phyloP scores from a whole-genome alignment of 441 rosid species.

The Syzygium malaccense region DNA sequence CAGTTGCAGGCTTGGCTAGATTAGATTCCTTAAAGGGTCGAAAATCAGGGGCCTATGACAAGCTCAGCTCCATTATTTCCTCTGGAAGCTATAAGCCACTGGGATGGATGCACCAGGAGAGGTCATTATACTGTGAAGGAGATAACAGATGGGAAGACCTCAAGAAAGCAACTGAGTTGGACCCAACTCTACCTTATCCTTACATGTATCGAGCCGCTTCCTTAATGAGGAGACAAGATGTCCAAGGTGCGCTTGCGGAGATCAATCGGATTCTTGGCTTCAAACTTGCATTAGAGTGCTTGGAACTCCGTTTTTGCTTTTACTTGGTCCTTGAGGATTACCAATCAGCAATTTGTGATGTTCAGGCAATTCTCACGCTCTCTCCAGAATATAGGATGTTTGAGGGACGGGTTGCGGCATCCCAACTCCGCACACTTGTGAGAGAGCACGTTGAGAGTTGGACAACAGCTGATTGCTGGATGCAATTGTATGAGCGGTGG shows the following conservation, averaged over 20 bases:
- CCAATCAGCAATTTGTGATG: conserved; percentile 77
- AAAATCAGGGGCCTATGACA: conserved; percentile 62
- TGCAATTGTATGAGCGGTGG: conserved; percentile 94
- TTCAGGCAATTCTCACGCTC: conserved; percentile 88
- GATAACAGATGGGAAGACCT: conserved; percentile 80
- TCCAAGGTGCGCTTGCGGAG: conserved; percentile 74
- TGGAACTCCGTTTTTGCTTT: conserved; percentile 91
- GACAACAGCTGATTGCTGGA: conserved; percentile 99
- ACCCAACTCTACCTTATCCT: conserved; percentile 91
- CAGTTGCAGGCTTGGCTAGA: conserved; percentile 82
- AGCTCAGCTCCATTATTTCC: conserved; percentile 71
- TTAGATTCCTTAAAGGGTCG: conserved; percentile 55
- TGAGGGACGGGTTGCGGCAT: conserved; percentile 86
- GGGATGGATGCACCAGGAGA: conserved; percentile 98
- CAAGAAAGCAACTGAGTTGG: conserved; percentile 71
- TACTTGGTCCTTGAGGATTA: conserved; percentile 86
- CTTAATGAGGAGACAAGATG: conserved; percentile 73
- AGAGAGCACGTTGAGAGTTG: conserved; percentile 83
- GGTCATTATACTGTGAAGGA: conserved; percentile 80
- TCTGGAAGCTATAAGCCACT: conserved; percentile 38
- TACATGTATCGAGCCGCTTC: conserved; percentile 90
- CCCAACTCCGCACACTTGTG: conserved; percentile 78
- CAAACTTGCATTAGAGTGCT: conserved; percentile 87
- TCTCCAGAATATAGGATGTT: conserved; percentile 88
- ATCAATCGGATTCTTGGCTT: conserved; percentile 86